These are phyloP conservation scores for Avicennia marina DNA, from an alignment of 257 asterid genomes.

Conservation along the genomic window DNA sequence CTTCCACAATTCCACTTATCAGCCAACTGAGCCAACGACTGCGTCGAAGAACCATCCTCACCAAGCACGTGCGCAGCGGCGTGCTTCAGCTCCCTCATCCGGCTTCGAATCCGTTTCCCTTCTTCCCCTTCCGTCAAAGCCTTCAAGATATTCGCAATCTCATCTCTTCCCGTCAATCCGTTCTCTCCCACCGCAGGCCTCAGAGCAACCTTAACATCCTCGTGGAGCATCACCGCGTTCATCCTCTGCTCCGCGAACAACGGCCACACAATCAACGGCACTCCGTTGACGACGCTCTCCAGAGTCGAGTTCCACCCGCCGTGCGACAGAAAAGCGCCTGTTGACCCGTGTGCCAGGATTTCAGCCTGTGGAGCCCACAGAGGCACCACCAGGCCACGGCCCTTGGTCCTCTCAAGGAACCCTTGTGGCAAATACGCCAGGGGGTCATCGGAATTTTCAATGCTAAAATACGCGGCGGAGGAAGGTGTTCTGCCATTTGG, in stretches of 20 bases:
- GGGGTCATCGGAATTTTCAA: not conserved
- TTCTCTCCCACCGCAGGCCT: slow-evolving; percentile 22
- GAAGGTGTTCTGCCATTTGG: not conserved
- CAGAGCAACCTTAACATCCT: slow-evolving; percentile 33
- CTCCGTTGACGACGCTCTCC: slow-evolving; percentile 9
- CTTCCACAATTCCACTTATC: no score
- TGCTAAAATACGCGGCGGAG: not conserved
- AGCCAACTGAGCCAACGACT: slow-evolving; percentile 26
- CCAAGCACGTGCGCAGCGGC: slow-evolving; percentile 27
- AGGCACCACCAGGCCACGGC: not conserved
- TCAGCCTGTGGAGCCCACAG: slow-evolving; percentile 9
- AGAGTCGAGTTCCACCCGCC: slow-evolving; percentile 9
- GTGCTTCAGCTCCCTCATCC: slow-evolving; percentile 36
- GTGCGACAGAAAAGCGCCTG: slow-evolving; percentile 11
- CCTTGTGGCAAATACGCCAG: slow-evolving; percentile 3
- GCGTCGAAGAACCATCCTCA: slow-evolving; percentile 28
- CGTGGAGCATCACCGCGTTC: slow-evolving; percentile 39
- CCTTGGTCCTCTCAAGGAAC: not conserved
- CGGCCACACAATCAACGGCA: slow-evolving; percentile 53
- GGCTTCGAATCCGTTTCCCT: slow-evolving; percentile 31
- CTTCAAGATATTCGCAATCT: slow-evolving; percentile 28
- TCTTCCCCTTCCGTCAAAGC: slow-evolving; percentile 39
- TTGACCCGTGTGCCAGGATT: not conserved
- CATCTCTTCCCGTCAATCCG: slow-evolving; percentile 31
- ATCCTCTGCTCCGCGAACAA: slow-evolving; percentile 52